A percentile compares a stretch with the other conserved stretches of the same genome.
Evolutionary conservation across 2,329 filamentous ascomycete species (phyloP).

Genomic region (Myriosclerotinia curreyana): DNA sequence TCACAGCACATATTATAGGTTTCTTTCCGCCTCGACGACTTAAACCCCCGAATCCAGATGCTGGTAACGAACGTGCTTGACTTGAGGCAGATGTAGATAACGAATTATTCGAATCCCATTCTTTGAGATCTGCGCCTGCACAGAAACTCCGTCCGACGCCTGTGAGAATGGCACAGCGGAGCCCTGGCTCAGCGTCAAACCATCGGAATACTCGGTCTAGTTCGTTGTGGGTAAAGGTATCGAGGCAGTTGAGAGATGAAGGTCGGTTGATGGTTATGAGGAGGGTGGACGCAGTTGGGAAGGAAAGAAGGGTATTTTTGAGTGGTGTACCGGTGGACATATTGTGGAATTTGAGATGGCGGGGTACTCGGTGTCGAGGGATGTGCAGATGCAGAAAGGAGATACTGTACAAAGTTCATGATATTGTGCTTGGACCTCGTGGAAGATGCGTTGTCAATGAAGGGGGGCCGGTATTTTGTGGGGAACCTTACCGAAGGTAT

Average conservation of each 20-base stretch:
- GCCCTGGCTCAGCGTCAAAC: constrained; percentile 59
- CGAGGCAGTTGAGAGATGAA: constrained; percentile 55
- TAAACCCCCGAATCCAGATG: constrained; percentile 62
- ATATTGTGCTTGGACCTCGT: neutral
- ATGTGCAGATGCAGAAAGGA: constrained; percentile 5
- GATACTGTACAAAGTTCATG: constrained; percentile 9
- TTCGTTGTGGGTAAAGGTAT: constrained; percentile 39
- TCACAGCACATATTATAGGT: constrained; percentile 72
- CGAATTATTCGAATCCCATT: constrained; percentile 42
- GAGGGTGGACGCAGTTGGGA: constrained; percentile 53
- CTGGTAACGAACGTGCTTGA: constrained; percentile 26
- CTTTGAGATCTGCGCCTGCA: constrained; percentile 65
- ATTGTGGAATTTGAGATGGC: constrained; percentile 13
- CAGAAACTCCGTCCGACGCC: constrained; percentile 64
- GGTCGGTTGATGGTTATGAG: constrained; percentile 61
- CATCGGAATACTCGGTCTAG: constrained; percentile 52
- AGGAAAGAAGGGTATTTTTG: constrained; percentile 38
- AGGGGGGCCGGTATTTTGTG: constrained; percentile 1
- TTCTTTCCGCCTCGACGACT: constrained; percentile 67
- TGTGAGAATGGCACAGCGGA: constrained; percentile 60
- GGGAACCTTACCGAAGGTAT: neutral
- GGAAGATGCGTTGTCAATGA: constrained; percentile 14
- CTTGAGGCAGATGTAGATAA: constrained; percentile 3
- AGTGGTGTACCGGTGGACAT: constrained; percentile 17
- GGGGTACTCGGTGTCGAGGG: constrained; percentile 6